A percentile compares a stretch with the other conserved stretches of the same genome.
Evolutionary conservation across 768 basidiomycete genomes (phyloP).

Genomic region (Cyathus striatus): DNA sequence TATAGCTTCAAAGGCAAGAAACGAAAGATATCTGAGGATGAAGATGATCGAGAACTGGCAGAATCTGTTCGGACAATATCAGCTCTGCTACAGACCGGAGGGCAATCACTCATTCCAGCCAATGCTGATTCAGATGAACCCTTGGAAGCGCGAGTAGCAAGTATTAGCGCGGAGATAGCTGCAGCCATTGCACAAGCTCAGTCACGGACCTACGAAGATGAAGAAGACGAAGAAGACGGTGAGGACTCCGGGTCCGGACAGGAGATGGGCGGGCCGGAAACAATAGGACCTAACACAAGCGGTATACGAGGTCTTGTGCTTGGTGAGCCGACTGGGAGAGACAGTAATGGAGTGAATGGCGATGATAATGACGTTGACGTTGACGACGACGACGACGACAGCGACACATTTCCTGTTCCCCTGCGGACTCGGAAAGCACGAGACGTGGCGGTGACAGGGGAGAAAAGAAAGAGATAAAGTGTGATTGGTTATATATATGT

Average conservation of each 20-base stretch:
- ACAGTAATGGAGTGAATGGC: slow-evolving; percentile 16
- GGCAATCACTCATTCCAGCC: slow-evolving; percentile 21
- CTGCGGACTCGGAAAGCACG: slow-evolving; percentile 65
- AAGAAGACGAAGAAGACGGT: slow-evolving; percentile 44
- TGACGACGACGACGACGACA: slow-evolving; percentile 63
- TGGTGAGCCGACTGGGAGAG: slow-evolving; percentile 9
- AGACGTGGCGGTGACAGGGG: slow-evolving; percentile 43
- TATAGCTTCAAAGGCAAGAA: slow-evolving; percentile 78
- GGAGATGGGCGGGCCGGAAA: slow-evolving; percentile 43
- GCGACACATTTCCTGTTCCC: slow-evolving; percentile 69
- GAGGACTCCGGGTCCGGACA: slow-evolving; percentile 48
- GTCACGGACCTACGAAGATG: slow-evolving; percentile 47
- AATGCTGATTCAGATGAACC: slow-evolving; percentile 35
- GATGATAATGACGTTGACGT: slow-evolving; percentile 12
- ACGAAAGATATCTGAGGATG: slow-evolving; percentile 47
- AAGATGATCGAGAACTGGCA: slow-evolving; percentile 61
- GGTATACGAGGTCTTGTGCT: slow-evolving; percentile 45
- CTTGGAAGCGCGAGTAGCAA: slow-evolving; percentile 65
- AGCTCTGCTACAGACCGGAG: slow-evolving; percentile 55
- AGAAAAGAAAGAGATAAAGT: slow-evolving; percentile 62
- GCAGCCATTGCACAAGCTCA: slow-evolving; percentile 76
- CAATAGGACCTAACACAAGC: slow-evolving; percentile 56
- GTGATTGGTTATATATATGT: slow-evolving; percentile 10
- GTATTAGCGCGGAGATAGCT: slow-evolving; percentile 75
- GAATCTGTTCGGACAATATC: slow-evolving; percentile 75